Conservation (phyloP, 805 yeast species). For the Wickerhamiella azymoides region DNA sequence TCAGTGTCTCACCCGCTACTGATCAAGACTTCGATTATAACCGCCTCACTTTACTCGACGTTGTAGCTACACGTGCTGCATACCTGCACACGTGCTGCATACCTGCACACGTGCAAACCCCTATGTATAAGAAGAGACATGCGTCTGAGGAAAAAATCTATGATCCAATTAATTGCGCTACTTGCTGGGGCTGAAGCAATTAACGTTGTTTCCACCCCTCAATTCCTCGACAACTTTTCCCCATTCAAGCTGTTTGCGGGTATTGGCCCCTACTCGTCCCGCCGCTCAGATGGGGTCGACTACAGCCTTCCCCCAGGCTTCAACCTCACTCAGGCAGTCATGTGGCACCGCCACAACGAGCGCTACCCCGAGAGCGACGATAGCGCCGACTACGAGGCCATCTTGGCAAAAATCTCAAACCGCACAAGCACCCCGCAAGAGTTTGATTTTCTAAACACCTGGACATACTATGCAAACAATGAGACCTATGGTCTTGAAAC, state of each 20-base stretch:
- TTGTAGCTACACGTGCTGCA: background rate
- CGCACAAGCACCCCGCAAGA: conserved; percentile 10
- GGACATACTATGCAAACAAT: conserved; percentile 21
- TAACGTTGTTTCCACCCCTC: background rate
- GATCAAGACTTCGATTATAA: too few relatives aligned
- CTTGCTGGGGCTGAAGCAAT: background rate
- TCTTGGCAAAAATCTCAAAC: conserved; percentile 12
- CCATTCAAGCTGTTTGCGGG: conserved; percentile 34
- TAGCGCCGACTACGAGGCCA: conserved; percentile 17
- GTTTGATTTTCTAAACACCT: conserved; percentile 13
- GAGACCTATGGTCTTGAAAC: conserved; percentile 31
- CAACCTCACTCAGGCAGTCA: conserved; percentile 36
- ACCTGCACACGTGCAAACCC: background rate
- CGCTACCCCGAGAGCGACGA: conserved; percentile 28
- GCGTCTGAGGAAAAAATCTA: background rate
- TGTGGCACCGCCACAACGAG: conserved; percentile 41
- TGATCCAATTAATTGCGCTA: background rate
- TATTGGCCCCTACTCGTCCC: conserved; percentile 36
- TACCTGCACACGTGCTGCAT: background rate
- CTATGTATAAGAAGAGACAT: background rate
- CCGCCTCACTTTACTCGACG: too few relatives aligned
- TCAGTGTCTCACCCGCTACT: too few relatives aligned
- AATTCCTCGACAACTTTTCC: conserved; percentile 31
- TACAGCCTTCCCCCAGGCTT: conserved; percentile 35
- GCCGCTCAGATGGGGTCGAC: conserved; percentile 36